Evolutionary conservation across 371 early-diverging fungal genomes (phyloP), one percentile per base, ranked within the genome.

Genomic region (Massospora cicadina): DNA sequence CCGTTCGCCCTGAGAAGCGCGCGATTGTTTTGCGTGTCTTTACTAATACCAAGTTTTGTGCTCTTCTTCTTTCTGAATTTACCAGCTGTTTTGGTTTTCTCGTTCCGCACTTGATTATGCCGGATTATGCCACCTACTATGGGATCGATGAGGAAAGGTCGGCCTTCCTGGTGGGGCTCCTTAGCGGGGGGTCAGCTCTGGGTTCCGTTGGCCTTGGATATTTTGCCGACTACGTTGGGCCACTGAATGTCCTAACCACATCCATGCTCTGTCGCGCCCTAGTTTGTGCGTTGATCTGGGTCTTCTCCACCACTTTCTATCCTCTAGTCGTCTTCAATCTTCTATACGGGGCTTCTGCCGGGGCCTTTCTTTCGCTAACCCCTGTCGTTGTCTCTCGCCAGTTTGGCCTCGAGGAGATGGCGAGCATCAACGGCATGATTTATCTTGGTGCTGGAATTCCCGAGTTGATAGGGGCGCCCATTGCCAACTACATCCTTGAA

Each of bases 131-230:
- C 2, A 29, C 12, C 29, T 21, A 66, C 33, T 68, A 76, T 21
- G 75, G 74, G 12, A 64, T 72, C 1, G 62, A 66, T 43, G 29
- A 26, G 12, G 63, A 68, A 0, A 69, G 71, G 24, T 80, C 78
- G 12, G 76, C 79, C 17, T 66, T 79, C 29, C 72, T 82, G 56
- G 69, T 83, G 25, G 79, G 79, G 29, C 63, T 80, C 54, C 71
- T 78, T 67, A 83, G 78, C 58, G 81, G 75, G 26, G 74, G 74
- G 2, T 79, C 81, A 0, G 85, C 84, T 0, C 64, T 84, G 2
- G 86, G 86, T 1, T 81, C 89, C 60, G 69, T 89, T 54, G 66
- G 77, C 5, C 71, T 81, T 23, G 89, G 89, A 2, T 70, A 74
- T 53, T 67, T 76, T 43, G 81, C 81, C 21, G 85, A 85, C 56